These are phyloP conservation scores for Amylocarpus encephaloides DNA, from an alignment of 2,329 filamentous ascomycete genomes.

Conservation along the genomic window DNA sequence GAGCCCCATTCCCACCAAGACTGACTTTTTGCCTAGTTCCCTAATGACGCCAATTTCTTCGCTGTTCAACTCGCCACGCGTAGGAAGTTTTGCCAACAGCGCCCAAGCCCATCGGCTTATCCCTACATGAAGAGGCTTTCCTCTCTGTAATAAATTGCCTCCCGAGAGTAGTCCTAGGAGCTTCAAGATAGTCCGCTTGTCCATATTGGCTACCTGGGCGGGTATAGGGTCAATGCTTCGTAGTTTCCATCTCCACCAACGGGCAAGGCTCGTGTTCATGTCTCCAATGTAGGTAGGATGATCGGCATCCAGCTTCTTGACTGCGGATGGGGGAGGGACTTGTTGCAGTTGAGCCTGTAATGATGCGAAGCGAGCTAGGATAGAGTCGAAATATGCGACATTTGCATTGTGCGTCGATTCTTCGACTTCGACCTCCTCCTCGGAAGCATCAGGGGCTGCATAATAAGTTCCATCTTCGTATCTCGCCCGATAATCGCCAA, in stretches of 20 bases:
- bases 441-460: slow-evolving; percentile 43
- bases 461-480: slow-evolving; percentile 78
- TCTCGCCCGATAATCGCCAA: slow-evolving; percentile 53
- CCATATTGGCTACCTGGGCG: slow-evolving; percentile 56
- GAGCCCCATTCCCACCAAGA: slow-evolving; percentile 39
- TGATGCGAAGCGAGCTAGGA: slow-evolving; percentile 58
- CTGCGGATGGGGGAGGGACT: slow-evolving; percentile 45
- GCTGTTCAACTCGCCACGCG: slow-evolving; percentile 67
- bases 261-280: slow-evolving; percentile 37
- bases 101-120: slow-evolving; percentile 84
- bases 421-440: slow-evolving; percentile 24
- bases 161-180: slow-evolving; percentile 61
- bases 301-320: slow-evolving; percentile 46
- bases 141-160: slow-evolving; percentile 50
- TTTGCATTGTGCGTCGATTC: slow-evolving; percentile 40
- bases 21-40: slow-evolving; percentile 72
- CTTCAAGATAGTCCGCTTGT: slow-evolving; percentile 58
- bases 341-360: slow-evolving; percentile 57
- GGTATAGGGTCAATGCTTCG: slow-evolving; percentile 50
- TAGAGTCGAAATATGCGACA: slow-evolving; percentile 59
- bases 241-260: slow-evolving; percentile 47
- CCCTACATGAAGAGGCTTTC: slow-evolving; percentile 54
- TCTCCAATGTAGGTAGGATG: slow-evolving; percentile 43
- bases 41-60: slow-evolving; percentile 70
- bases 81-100: slow-evolving; percentile 67